Percentiles rank a stretch among this genome's conserved stretches.
phyloP scores from a whole-genome alignment of 2,329 filamentous ascomycete genomes.

The Thelonectria blattea region DNA sequence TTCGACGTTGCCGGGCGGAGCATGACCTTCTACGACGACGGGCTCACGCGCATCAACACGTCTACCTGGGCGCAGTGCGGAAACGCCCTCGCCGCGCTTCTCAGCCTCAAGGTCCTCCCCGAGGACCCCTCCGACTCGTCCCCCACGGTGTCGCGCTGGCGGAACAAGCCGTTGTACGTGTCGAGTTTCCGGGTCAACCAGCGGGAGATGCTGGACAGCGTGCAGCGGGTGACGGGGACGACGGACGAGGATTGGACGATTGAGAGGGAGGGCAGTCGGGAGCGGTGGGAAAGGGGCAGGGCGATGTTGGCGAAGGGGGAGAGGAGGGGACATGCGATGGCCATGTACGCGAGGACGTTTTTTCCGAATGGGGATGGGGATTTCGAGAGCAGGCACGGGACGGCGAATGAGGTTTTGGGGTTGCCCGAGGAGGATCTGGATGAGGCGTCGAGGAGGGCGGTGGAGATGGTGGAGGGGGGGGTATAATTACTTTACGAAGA shows the following conservation, averaged over 20 bases:
- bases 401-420: slow-evolving; percentile 59
- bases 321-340: slow-evolving; percentile 49
- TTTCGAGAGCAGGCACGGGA: slow-evolving; percentile 46
- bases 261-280: slow-evolving; percentile 49
- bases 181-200: slow-evolving; percentile 65
- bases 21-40: slow-evolving; percentile 61
- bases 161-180: slow-evolving; percentile 57
- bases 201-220: slow-evolving; percentile 66
- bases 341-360: slow-evolving; percentile 64
- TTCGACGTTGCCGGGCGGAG: slow-evolving; percentile 53
- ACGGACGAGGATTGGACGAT: slow-evolving; percentile 60
- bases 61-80: slow-evolving; percentile 67
- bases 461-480: slow-evolving; percentile 47
- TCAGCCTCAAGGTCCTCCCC: slow-evolving; percentile 54
- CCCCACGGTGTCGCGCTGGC: slow-evolving; percentile 37
- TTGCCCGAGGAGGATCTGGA: slow-evolving; percentile 66
- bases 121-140: slow-evolving; percentile 44
- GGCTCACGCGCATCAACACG: slow-evolving; percentile 60
- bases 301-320: slow-evolving; percentile 51
- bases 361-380: slow-evolving; percentile 50
- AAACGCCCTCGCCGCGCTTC: slow-evolving; percentile 56
- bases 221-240: slow-evolving; percentile 63
- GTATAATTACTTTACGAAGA: slow-evolving; percentile 34
- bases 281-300: slow-evolving; percentile 56
- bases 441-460: slow-evolving; percentile 55